phyloP scores from a whole-genome alignment of 2,329 filamentous ascomycete species.

The Curvularia eragrostidis region DNA sequence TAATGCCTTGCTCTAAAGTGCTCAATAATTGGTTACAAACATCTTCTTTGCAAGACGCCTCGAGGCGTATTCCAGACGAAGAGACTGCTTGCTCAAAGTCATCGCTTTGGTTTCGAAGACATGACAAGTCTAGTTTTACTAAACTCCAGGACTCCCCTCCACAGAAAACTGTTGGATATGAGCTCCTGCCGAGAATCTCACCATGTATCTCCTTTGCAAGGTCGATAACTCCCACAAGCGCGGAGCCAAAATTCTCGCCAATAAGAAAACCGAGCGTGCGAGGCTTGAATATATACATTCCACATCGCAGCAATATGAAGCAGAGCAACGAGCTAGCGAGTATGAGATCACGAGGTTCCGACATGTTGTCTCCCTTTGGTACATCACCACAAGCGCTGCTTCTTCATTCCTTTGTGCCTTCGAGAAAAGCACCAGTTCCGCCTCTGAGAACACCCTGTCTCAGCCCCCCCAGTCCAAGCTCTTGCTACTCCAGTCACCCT shows the following conservation, averaged over 20 bases:
- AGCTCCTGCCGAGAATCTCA: conserved; percentile 29
- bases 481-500: conserved; percentile 13
- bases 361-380: conserved; percentile 35
- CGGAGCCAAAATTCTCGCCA: conserved; percentile 22
- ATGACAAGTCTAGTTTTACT: conserved; percentile 18
- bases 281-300: conserved; percentile 35
- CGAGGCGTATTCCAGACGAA: conserved; percentile 15
- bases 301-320: conserved; percentile 15
- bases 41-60: conserved; percentile 21
- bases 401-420: conserved; percentile 18
- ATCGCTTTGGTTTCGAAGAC: conserved; percentile 22
- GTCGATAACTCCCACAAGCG: conserved; percentile 28
- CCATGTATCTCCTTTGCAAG: conserved; percentile 29
- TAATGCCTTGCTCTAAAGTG: conserved; percentile 39
- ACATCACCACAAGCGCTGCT: conserved; percentile 35
- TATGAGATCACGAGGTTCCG: conserved; percentile 40
- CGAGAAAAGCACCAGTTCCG: conserved; percentile 22
- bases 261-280: conserved; percentile 26
- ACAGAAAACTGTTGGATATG: conserved; percentile 15
- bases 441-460: conserved; percentile 25
- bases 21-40: conserved; percentile 27
- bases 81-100: conserved; percentile 12
- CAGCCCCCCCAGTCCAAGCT: conserved; percentile 8
- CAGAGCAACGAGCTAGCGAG: conserved; percentile 18
- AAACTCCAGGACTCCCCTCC: conserved; percentile 23